Evolutionary conservation across 2,329 filamentous ascomycete species (phyloP), one percentile per base, ranked within the genome.

Genomic region (Hypoxylon sp.): DNA sequence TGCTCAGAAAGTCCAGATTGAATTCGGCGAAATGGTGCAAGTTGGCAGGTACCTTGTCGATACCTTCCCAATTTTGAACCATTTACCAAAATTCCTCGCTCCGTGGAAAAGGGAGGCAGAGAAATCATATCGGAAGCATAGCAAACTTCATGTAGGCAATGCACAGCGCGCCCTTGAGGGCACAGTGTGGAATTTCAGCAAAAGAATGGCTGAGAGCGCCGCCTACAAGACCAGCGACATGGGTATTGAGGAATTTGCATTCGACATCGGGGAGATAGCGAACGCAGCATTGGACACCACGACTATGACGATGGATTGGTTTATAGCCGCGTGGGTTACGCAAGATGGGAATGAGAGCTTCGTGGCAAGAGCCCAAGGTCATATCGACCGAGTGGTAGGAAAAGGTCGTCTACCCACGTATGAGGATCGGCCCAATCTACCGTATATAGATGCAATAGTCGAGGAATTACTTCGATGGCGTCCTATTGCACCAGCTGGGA

Each of bases 391-490:
- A 0, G 68, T 76, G 3, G 67, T 79, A 11, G 75, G 76, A 0
- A 37, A 63, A 1, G 64, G 70, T 16, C 64, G 75, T 2, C 36
- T 73, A 21, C 75, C 76, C 0, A 62, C 55, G 0, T 74, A 72
- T 55, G 60, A 69, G 1, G 75, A 78, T 47, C 64, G 68, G 13
- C 47, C 64, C 2, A 63, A 67, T 9, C 55, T 79, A 13, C 69
- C 72, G 0, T 79, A 78, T 54, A 68, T 79, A 6, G 65, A 70
- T 19, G 73, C 71, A 20, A 65, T 75, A 6, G 63, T 75, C 41
- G 72, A 74, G 32, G 77, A 81, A 59, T 59, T 67, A 1, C 55
- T 78, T 15, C 70, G 77, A 3, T 79, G 77, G 76, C 69, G 75
- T 7, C 75, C 76, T 0, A 67, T 73, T 0, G 62, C 64, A 0